phyloP scores from a whole-genome alignment of 2,329 filamentous ascomycete species.

The Pseudopithomyces chartarum region DNA sequence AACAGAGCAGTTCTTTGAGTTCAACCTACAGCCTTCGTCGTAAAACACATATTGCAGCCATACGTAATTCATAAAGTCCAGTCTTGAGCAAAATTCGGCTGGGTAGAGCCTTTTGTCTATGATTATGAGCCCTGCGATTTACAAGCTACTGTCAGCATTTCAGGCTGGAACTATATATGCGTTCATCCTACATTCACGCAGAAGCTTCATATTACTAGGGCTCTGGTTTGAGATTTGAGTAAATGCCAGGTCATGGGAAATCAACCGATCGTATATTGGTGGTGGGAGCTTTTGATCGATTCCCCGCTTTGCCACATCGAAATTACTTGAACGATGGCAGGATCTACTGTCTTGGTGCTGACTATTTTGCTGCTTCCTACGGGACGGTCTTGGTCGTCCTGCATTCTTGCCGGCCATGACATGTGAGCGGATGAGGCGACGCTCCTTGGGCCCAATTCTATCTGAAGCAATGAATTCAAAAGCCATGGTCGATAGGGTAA shows the following conservation, averaged over 20 bases:
- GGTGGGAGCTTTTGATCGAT: background rate
- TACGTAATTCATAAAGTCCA: constrained; percentile 11
- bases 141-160: too few species aligned
- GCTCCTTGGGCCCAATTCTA: constrained; percentile 9
- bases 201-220: background rate
- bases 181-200: constrained; percentile 8
- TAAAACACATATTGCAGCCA: constrained; percentile 15
- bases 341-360: background rate
- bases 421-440: constrained; percentile 14
- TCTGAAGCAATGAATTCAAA: constrained; percentile 13
- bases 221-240: constrained; percentile 7
- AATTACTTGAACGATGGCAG: background rate
- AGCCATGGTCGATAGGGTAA: background rate
- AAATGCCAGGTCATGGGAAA: constrained; percentile 12
- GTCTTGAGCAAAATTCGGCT: constrained; percentile 12
- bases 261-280: background rate
- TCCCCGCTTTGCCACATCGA: background rate
- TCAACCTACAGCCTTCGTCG: constrained; percentile 10
- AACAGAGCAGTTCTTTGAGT: background rate
- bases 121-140: constrained; percentile 3
- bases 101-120: constrained; percentile 10
- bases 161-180: background rate
- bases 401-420: constrained; percentile 16
- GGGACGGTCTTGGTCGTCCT: constrained; percentile 5
- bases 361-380: background rate